phyloP scores from a whole-genome alignment of 257 asterid genomes.

The Penstemon davidsonii region DNA sequence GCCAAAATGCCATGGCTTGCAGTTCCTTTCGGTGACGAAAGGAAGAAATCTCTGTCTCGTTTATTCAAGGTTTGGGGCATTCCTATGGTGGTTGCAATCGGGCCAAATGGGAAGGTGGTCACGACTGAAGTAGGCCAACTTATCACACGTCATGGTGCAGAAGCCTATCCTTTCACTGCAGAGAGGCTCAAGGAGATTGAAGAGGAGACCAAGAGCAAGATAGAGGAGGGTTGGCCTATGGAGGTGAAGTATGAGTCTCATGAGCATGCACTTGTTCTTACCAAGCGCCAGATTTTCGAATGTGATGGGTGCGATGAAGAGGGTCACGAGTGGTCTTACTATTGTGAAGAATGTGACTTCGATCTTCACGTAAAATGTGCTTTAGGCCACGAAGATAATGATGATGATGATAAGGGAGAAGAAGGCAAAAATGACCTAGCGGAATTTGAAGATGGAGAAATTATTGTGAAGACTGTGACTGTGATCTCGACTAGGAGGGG shows the following conservation, averaged over 20 bases:
- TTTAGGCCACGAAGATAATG: background rate
- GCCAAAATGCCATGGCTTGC: conserved; percentile 85
- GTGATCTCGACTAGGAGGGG: no score
- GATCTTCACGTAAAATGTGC: conserved; percentile 75
- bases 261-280: conserved; percentile 63
- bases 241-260: conserved; percentile 43
- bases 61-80: conserved; percentile 70
- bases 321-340: conserved; percentile 64
- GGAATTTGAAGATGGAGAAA: no score
- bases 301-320: conserved; percentile 67
- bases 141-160: conserved; percentile 54
- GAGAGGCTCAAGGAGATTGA: conserved; percentile 73
- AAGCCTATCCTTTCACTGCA: conserved; percentile 75
- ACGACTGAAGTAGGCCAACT: conserved; percentile 59
- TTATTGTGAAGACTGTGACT: no score
- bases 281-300: conserved; percentile 37
- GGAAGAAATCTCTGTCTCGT: conserved; percentile 50
- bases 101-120: conserved; percentile 65
- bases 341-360: conserved; percentile 59
- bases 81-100: conserved; percentile 70
- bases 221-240: conserved; percentile 79
- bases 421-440: background rate
- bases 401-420: conserved; percentile 23
- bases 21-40: conserved; percentile 58
- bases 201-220: conserved; percentile 43